A percentile compares a stretch with the other conserved stretches of the same genome.
Evolutionary conservation across 225 moss, liverwort and hornwort species (phyloP).

Genomic region (Asterella californica): DNA sequence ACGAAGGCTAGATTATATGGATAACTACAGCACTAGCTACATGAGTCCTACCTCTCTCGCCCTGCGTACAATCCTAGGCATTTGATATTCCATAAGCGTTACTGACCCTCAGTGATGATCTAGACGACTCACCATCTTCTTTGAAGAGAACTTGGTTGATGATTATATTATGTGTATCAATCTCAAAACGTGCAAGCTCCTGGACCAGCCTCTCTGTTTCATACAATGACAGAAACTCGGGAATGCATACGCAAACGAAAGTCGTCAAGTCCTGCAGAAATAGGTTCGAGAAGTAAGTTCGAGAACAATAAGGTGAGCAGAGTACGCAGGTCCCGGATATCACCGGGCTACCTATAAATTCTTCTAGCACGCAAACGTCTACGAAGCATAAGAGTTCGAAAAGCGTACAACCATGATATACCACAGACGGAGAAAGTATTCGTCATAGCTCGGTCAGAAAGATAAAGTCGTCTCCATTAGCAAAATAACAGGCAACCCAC

Average conservation of each 20-base stretch:
- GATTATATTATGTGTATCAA: slow-evolving; percentile 89
- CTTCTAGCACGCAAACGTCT: neutral
- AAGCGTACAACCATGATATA: neutral
- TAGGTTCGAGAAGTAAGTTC: neutral
- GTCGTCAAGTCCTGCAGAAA: slow-evolving; percentile 66
- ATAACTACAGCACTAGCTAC: neutral
- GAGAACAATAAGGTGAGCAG: neutral
- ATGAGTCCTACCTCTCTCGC: neutral
- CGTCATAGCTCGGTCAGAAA: neutral
- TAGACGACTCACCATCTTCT: slow-evolving; percentile 44
- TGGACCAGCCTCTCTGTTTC: slow-evolving; percentile 94
- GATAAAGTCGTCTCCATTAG: neutral
- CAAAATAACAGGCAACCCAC: neutral
- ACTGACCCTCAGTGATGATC: neutral
- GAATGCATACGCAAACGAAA: slow-evolving; percentile 92
- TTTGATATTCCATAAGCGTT: neutral
- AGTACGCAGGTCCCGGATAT: neutral
- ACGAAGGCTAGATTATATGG: neutral
- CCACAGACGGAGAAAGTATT: neutral
- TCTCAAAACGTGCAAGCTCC: slow-evolving; percentile 90
- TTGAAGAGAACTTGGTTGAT: slow-evolving; percentile 93
- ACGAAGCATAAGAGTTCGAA: neutral
- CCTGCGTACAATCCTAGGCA: neutral
- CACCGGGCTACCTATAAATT: neutral
- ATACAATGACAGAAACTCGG: slow-evolving; percentile 88